Conservation (phyloP, 2,329 filamentous ascomycete genomes). For the Leptoxyphium fumago region DNA sequence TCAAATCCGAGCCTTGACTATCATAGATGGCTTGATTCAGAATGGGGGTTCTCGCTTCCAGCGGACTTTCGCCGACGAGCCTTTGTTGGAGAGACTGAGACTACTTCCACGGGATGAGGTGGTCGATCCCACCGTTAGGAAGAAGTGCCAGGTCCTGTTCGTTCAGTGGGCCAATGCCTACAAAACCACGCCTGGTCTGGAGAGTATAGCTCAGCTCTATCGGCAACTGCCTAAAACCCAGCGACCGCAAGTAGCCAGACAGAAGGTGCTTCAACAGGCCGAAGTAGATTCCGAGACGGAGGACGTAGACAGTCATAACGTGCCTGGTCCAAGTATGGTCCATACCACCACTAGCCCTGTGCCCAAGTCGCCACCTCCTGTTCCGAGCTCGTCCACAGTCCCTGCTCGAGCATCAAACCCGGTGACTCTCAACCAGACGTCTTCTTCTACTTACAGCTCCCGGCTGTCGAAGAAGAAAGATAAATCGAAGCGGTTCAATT, state of each 20-base stretch:
- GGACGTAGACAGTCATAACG: neutral
- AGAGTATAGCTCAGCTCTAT: constrained; percentile 66
- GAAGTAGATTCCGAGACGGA: constrained; percentile 46
- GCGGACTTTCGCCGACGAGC: constrained; percentile 75
- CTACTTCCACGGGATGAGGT: constrained; percentile 74
- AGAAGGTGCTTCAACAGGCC: constrained; percentile 70
- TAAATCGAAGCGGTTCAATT: constrained; percentile 52
- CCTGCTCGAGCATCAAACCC: constrained; percentile 12
- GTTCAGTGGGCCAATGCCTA: constrained; percentile 74
- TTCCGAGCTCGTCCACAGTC: neutral
- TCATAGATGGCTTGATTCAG: constrained; percentile 86
- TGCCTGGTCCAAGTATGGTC: neutral
- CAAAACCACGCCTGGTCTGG: constrained; percentile 64
- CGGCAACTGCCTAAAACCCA: constrained; percentile 52
- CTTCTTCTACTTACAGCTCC: constrained; percentile 11
- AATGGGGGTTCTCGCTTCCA: constrained; percentile 85
- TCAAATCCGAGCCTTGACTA: constrained; percentile 73
- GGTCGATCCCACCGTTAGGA: constrained; percentile 71
- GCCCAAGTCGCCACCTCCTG: neutral
- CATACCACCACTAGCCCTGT: neutral
- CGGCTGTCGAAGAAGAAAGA: constrained; percentile 25
- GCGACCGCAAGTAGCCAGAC: constrained; percentile 52
- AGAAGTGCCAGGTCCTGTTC: constrained; percentile 79
- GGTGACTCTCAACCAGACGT: constrained; percentile 18
- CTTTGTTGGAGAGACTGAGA: constrained; percentile 76